Conservation (phyloP, 140 eudicot species). For the Cichorium intybus region DNA sequence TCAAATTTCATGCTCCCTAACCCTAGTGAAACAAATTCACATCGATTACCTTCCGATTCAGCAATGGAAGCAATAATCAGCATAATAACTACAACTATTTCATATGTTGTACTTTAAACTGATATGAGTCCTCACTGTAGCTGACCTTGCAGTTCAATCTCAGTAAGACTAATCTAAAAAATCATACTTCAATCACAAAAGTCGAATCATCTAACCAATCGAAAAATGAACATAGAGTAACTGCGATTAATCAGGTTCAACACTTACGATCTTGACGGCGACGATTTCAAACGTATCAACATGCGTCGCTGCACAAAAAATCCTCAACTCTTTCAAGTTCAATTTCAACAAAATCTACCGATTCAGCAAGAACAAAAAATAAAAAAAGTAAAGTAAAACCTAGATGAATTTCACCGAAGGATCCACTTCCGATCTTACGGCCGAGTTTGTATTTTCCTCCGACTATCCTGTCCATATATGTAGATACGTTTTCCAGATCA, state of each 20-base stretch:
- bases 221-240: slow-evolving; percentile 7
- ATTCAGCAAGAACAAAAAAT: not conserved
- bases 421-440: slow-evolving; percentile 97
- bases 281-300: slow-evolving; percentile 88
- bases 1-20: slow-evolving; percentile 10
- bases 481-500: slow-evolving; percentile 16
- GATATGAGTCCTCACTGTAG: slow-evolving; percentile 3
- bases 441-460: slow-evolving; percentile 98
- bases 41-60: slow-evolving; percentile 2
- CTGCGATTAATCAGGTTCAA: not conserved
- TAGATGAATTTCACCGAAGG: slow-evolving; percentile 88
- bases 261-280: slow-evolving; percentile 96
- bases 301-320: slow-evolving; percentile 83
- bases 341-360: slow-evolving; percentile 2
- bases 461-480: slow-evolving; percentile 78
- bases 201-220: not conserved
- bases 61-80: slow-evolving; percentile 3
- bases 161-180: not conserved
- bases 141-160: slow-evolving; percentile 6
- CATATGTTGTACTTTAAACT: not conserved
- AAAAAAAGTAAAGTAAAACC: slow-evolving; percentile 39
- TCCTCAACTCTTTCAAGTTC: slow-evolving; percentile 12
- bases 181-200: not conserved
- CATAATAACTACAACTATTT: not conserved
- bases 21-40: not conserved